Evolutionary conservation across 208 protist genomes (phyloP), one percentile per base, ranked within the genome.

Genomic region (Blechomonas ayalai): DNA sequence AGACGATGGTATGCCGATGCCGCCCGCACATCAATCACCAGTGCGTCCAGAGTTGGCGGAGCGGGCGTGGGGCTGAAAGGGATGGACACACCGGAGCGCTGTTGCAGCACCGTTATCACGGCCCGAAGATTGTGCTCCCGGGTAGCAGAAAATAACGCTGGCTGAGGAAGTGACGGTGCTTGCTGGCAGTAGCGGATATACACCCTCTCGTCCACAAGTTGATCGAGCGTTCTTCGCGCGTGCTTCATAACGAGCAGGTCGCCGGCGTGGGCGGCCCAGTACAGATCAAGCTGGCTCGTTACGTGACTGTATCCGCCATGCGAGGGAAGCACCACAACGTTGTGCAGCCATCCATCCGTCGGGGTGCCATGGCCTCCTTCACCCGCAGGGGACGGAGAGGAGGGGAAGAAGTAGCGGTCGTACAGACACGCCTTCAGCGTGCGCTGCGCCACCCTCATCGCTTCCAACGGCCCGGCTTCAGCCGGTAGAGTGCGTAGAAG

Each of bases 241-340:
- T 91, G 82, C 52, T 64, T 60, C 68, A 75, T 71, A 18, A 73
- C 68, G 22, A 43, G 39, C 15, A 84, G 31, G 42, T 91, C 78
- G 18, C 62, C 67, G 12, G 82, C 26, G 52, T 82, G 67, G 4
- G 39, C 50, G 0, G 67, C 73, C 82, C 73, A 91, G 58, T 73
- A 77, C 24, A 91, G 64, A 46, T 91, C 82, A 2, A 91, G 65
- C 47, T 86, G 77, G 23, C 75, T 59, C 13, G 73, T 81, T 31
- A 81, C 70, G 58, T 91, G 75, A 61, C 47, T 87, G 59, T 91
- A 87, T 18, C 82, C 82, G 23, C 82, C 77, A 38, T 87, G 82
- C 0, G 74, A 76, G 12, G 82, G 72, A 27, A 91, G 70, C 40
- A 87, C 25, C 44, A 87, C 58, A 1, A 82, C 71, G 1, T 62